phyloP scores from a whole-genome alignment of 352 stramenopile genomes.

The Vaucheria bursata region DNA sequence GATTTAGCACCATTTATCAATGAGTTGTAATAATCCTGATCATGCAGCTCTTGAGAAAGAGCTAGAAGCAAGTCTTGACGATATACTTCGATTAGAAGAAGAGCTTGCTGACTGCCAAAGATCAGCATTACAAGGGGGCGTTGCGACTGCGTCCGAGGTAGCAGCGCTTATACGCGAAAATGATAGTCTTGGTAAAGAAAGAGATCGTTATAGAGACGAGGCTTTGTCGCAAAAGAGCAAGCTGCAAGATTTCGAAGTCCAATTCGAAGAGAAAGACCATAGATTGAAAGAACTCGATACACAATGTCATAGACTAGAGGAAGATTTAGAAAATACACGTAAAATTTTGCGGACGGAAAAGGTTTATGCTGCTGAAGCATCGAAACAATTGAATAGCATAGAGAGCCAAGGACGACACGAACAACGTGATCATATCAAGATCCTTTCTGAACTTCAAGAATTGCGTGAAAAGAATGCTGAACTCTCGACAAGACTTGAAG shows the following conservation, averaged over 20 bases:
- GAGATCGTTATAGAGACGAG: constrained; percentile 36
- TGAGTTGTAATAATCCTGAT: constrained; percentile 41
- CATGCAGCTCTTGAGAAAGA: constrained; percentile 41
- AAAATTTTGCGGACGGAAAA: constrained; percentile 46
- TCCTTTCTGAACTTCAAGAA: constrained; percentile 40
- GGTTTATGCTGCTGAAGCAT: constrained; percentile 23
- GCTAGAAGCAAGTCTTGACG: constrained; percentile 41
- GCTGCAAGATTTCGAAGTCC: constrained; percentile 30
- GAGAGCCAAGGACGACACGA: constrained; percentile 33
- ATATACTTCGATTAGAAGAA: constrained; percentile 40
- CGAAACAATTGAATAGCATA: constrained; percentile 25
- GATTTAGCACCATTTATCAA: too few relatives aligned
- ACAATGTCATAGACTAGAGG: constrained; percentile 34
- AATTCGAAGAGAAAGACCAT: constrained; percentile 36
- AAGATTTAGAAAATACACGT: constrained; percentile 45
- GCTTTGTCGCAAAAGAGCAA: constrained; percentile 36
- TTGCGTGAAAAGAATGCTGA: constrained; percentile 25
- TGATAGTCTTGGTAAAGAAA: constrained; percentile 34
- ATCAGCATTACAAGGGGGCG: neutral
- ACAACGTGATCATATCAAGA: constrained; percentile 39
- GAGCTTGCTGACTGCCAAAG: constrained; percentile 17
- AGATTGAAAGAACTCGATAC: constrained; percentile 43
- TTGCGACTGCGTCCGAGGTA: constrained; percentile 20
- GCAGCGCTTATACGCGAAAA: constrained; percentile 19
- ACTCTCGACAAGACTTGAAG: constrained; percentile 22